Percentiles rank a stretch among this genome's conserved stretches.
phyloP scores from a whole-genome alignment of 78 protist species.

The slime mould (Dictyostelium discoideum) region dicty_2.7 NC_007089.4:4889001-4889500 shows the following conservation, averaged over 20 bases:
- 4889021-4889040: background rate
- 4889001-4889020: background rate
- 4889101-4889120: background rate
- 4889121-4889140: conserved; percentile 55
- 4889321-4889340: too few species aligned
- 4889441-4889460: too few species aligned
- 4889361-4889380: too few species aligned
- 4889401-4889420: too few species aligned
- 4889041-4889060: background rate
- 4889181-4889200: conserved; percentile 38
- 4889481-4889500: too few species aligned
- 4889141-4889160: conserved; percentile 53
- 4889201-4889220: conserved; percentile 33
- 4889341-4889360: too few species aligned
- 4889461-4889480: too few species aligned
- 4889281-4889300: background rate
- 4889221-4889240: conserved; percentile 10
- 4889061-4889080: background rate
- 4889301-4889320: background rate
- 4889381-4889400: too few species aligned
- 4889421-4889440: too few species aligned
- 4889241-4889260: conserved; percentile 58
- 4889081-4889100: background rate
- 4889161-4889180: conserved; percentile 22
- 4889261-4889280: conserved; percentile 49